Base-by-base conservation (phyloP, 2,329 filamentous ascomycete genomes). In the Xylariaceae sp. region DNA sequence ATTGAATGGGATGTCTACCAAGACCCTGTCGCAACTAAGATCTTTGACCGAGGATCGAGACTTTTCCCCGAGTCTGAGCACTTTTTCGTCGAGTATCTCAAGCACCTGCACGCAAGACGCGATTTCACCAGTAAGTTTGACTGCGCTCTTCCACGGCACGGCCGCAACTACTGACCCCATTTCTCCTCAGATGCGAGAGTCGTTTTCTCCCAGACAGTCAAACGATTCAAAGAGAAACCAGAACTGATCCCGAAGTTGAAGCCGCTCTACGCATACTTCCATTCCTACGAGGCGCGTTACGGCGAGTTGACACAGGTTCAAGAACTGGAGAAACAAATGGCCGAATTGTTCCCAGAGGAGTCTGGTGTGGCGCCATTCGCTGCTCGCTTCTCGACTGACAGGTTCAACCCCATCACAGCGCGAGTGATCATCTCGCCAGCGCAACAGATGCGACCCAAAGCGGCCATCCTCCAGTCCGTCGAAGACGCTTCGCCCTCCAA, bases 1-100 rank as follows among this genome's bases (percentile, higher is more conserved):
- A 85, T 98, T 56, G 92, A 98, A 61, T 90, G 92, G 59, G 83
- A 94, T 52, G 94, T 94, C 51, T 98, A 98, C 64, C 92, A 94
- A 57, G 92, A 97, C 54, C 78, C 83, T 1, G 87, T 92, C 1
- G 90, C 89, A 1, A 86, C 85, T 30, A 96, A 92, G 66, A 97
- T 98, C 44, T 94, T 97, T 51, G 92, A 98, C 59, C 84, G 90
- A 31, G 92, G 92, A 14, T 81, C 90, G 48, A 92, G 88, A 57
- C 71, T 98, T 9, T 98, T 97, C 57, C 90, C 90, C 0, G 87
- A 94, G 34, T 90, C 97, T 55, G 89, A 95, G 60, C 74, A 81
- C 41, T 97, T 97, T 64, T 88, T 94, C 47, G 74, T 98, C 36
- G 89, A 97, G 62, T 97, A 98, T 61, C 73, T 98, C 53, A 96